Conservation (phyloP, 2,329 filamentous ascomycete species). For the Neurospora sp. region DNA sequence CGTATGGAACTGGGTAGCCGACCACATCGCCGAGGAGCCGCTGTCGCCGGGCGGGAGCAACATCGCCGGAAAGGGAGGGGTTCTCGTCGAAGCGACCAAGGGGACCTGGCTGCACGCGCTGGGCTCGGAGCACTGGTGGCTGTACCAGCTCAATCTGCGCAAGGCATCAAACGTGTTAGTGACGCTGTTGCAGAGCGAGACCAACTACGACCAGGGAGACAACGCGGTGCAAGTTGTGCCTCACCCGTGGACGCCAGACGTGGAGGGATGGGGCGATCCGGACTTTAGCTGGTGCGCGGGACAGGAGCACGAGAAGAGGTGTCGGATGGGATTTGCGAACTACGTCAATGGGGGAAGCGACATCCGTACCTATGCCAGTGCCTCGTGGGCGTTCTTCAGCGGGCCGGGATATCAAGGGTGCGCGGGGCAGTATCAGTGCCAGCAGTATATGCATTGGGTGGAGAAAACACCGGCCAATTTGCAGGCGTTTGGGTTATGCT, state of each 20-base stretch:
- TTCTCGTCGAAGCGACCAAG: slow-evolving; percentile 32
- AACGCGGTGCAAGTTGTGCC: slow-evolving; percentile 26
- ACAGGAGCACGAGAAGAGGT: slow-evolving; percentile 23
- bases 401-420: slow-evolving; percentile 28
- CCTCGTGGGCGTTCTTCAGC: slow-evolving; percentile 33
- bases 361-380: slow-evolving; percentile 32
- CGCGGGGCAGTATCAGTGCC: slow-evolving; percentile 23
- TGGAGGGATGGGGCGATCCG: slow-evolving; percentile 29
- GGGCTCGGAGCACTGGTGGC: slow-evolving; percentile 44
- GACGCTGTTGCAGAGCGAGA: slow-evolving; percentile 43
- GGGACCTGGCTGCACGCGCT: slow-evolving; percentile 43
- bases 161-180: slow-evolving; percentile 39
- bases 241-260: slow-evolving; percentile 29
- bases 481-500: slow-evolving; percentile 31
- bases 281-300: slow-evolving; percentile 30
- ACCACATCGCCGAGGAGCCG: slow-evolving; percentile 35
- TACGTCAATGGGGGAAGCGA: slow-evolving; percentile 31
- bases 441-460: slow-evolving; percentile 31
- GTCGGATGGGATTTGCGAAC: slow-evolving; percentile 33
- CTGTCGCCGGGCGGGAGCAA: slow-evolving; percentile 32
- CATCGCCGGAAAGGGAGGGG: slow-evolving; percentile 39
- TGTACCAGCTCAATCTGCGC: slow-evolving; percentile 48
- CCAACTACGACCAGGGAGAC: slow-evolving; percentile 37
- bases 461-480: slow-evolving; percentile 26
- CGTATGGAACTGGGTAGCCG: slow-evolving; percentile 42